phyloP scores from a whole-genome alignment of 495 filamentous ascomycete species.

The Penicillium silybi region DNA sequence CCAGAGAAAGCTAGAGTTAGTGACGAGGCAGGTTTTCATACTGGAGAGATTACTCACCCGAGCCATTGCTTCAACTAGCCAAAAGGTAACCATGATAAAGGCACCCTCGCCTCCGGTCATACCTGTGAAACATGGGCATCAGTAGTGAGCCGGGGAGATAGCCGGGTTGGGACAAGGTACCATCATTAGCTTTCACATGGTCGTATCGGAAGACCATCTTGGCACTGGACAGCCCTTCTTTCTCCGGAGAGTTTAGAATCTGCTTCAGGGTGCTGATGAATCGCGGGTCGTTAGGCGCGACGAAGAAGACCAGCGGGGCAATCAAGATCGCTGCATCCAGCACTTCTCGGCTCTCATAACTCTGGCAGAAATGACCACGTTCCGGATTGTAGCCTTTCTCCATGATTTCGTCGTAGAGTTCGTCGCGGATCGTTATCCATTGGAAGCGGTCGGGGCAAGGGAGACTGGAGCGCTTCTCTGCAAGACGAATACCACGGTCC shows the following conservation, averaged over 20 bases:
- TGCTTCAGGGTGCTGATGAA: conserved; percentile 65
- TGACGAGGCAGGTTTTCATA: not conserved
- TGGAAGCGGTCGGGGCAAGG: conserved; percentile 62
- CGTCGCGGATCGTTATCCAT: conserved; percentile 60
- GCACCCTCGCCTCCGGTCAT: conserved; percentile 70
- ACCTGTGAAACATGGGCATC: conserved; percentile 40
- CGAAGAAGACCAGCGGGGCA: conserved; percentile 71
- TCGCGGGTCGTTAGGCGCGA: conserved; percentile 66
- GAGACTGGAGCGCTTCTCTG: conserved; percentile 61
- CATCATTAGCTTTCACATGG: conserved; percentile 60
- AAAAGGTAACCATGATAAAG: conserved; percentile 76
- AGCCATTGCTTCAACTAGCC: conserved; percentile 73
- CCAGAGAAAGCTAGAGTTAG: not conserved
- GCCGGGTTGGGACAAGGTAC: conserved; percentile 31
- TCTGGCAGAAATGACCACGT: conserved; percentile 63
- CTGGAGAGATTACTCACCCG: conserved; percentile 38
- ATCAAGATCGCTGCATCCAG: conserved; percentile 69
- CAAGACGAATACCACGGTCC: conserved; percentile 64
- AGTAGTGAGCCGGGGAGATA: conserved; percentile 6
- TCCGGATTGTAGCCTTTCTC: conserved; percentile 61
- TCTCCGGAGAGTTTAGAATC: conserved; percentile 62
- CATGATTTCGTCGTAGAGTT: conserved; percentile 71
- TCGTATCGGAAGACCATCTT: conserved; percentile 71
- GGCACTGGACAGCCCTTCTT: conserved; percentile 67
- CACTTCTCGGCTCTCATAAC: conserved; percentile 63